Evolutionary conservation across 2,329 filamentous ascomycete genomes (phyloP), one percentile per base, ranked within the genome.

Genomic region (Penicillium italicum): DNA sequence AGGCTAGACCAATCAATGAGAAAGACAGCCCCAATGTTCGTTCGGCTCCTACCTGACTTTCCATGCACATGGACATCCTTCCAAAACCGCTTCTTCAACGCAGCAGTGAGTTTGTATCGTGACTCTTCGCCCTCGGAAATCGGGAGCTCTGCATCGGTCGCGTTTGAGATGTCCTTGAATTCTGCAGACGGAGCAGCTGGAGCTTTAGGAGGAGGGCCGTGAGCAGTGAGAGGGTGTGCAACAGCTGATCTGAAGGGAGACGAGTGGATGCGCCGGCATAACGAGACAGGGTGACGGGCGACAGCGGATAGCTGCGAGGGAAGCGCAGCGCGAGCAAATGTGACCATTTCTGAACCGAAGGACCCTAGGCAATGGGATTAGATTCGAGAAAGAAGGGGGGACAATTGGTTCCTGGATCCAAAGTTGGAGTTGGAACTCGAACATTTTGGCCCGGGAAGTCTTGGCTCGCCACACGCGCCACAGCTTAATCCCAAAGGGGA

Each of bases 51-150:
- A 89, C 87, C 86, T 60, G 86, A 77, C 10, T 82, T 81, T 68
- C 88, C 84, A 62, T 82, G 79, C 36, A 97, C 85, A 58, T 80
- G 73, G 1, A 94, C 90, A 69, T 94, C 83, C 73, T 88, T 90
- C 93, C 93, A 97, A 77, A 97, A 97, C 50, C 92, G 83, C 77
- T 86, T 89, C 68, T 80, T 80, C 67, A 86, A 79, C 2, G 79
- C 77, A 31, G 71, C 65, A 20, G 66, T 61, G 33, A 66, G 63
- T 42, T 65, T 69, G 18, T 61, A 53, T 50, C 75, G 69, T 3
- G 55, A 37, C 26, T 38, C 22, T 22, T 62, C 52, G 18, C 40
- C 43, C 46, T 51, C 57, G 4, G 48, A 8, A 16, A 16, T 34
- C 34, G 40, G 20, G 42, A 53, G 40, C 12, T 54, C 73, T 58